Evolutionary conservation across 2,329 filamentous ascomycete species (phyloP).

Genomic region (Alternaria metachromatica): DNA sequence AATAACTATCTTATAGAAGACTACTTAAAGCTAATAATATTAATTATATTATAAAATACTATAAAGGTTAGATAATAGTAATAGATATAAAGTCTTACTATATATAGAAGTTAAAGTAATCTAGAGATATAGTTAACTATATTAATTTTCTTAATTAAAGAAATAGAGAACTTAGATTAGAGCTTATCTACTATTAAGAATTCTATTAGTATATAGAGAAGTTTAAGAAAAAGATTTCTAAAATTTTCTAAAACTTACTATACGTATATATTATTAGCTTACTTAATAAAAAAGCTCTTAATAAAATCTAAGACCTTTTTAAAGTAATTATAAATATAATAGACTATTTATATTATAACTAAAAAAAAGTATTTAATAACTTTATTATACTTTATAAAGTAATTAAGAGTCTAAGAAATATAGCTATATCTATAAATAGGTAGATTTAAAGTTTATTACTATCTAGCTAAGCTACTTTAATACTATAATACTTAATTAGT

Average conservation of each 20-base stretch:
- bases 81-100: constrained; percentile 16
- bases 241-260: constrained; percentile 16
- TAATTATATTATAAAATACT: constrained; percentile 18
- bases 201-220: constrained; percentile 12
- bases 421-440: constrained; percentile 5
- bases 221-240: constrained; percentile 13
- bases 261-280: constrained; percentile 17
- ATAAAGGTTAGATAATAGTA: constrained; percentile 13
- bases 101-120: constrained; percentile 17
- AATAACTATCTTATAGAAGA: not conserved
- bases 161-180: constrained; percentile 17
- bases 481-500: constrained; percentile 7
- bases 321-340: constrained; percentile 7
- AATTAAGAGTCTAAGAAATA: constrained; percentile 1
- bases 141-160: constrained; percentile 14
- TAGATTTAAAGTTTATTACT: constrained; percentile 3
- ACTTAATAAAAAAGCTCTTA: constrained; percentile 9
- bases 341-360: constrained; percentile 1
- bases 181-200: constrained; percentile 20
- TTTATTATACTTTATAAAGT: constrained; percentile 17
- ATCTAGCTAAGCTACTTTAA: constrained; percentile 4
- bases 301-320: constrained; percentile 12
- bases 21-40: constrained; percentile 16
- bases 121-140: constrained; percentile 1
- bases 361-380: constrained; percentile 13